phyloP scores from a whole-genome alignment of 768 basidiomycete species.

The Auriculariales sp. region DNA sequence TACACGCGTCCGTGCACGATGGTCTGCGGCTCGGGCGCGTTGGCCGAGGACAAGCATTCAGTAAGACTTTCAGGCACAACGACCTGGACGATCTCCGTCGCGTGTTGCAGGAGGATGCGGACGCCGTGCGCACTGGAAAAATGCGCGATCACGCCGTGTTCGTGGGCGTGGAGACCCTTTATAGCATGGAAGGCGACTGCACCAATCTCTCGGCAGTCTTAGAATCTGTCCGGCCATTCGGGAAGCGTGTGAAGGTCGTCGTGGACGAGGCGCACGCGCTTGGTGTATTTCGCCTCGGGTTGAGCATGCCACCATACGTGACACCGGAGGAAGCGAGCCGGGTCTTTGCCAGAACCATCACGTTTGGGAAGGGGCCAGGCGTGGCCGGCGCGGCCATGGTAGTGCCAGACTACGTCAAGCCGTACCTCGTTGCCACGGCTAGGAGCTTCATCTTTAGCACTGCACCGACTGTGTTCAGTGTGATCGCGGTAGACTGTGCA shows the following conservation, averaged over 20 bases:
- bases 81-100: slow-evolving; percentile 7
- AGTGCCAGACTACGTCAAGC: slow-evolving; percentile 6
- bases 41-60: slow-evolving; percentile 5
- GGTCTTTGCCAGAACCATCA: slow-evolving; percentile 23
- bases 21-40: slow-evolving; percentile 21
- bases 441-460: too few relatives aligned
- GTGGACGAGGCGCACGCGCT: slow-evolving; percentile 33
- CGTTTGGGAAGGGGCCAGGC: slow-evolving; percentile 29
- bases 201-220: slow-evolving; percentile 20
- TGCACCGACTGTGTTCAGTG: slow-evolving; percentile 17
- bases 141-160: slow-evolving; percentile 14
- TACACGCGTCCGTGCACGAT: slow-evolving; percentile 29
- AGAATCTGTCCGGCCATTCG: slow-evolving; percentile 14
- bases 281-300: slow-evolving; percentile 22
- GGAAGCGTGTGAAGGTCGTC: slow-evolving; percentile 19
- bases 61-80: slow-evolving; percentile 21
- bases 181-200: slow-evolving; percentile 34
- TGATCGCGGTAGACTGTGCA: slow-evolving; percentile 17
- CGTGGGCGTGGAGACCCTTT: slow-evolving; percentile 26
- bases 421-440: too few relatives aligned
- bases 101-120: slow-evolving; percentile 1
- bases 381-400: slow-evolving; percentile 22
- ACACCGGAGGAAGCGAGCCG: too few relatives aligned
- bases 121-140: background rate
- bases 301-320: too few relatives aligned